These are phyloP conservation scores for Pseudocercospora pini-densiflorae DNA, from an alignment of 2,329 filamentous ascomycete species.

Conservation along the genomic window DNA sequence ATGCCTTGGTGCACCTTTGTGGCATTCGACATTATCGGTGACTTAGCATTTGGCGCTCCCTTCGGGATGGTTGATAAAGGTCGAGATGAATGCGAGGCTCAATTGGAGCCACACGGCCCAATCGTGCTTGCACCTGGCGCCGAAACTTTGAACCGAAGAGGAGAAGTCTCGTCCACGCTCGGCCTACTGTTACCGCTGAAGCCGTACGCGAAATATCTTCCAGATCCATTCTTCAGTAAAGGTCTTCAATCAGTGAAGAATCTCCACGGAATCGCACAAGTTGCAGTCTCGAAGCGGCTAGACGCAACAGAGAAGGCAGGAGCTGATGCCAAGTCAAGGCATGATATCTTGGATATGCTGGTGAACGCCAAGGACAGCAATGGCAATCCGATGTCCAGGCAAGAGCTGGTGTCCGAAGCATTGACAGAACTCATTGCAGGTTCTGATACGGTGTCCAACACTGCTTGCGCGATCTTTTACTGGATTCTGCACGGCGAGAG, in stretches of 20 bases:
- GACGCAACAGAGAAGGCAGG: constrained; percentile 17
- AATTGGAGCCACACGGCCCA: constrained; percentile 25
- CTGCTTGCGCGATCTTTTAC: constrained; percentile 34
- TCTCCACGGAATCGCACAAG: constrained; percentile 34
- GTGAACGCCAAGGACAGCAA: constrained; percentile 38
- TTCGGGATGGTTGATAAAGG: constrained; percentile 36
- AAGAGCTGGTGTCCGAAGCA: constrained; percentile 40
- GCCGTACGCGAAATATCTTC: constrained; percentile 30
- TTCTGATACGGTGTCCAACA: constrained; percentile 43
- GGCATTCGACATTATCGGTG: constrained; percentile 33
- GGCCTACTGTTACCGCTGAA: constrained; percentile 26
- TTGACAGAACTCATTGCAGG: constrained; percentile 43
- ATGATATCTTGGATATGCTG: constrained; percentile 41
- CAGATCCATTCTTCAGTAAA: constrained; percentile 34
- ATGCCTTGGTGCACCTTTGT: constrained; percentile 35
- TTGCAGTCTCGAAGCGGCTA: constrained; percentile 39
- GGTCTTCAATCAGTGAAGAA: constrained; percentile 30
- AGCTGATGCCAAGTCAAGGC: constrained; percentile 19
- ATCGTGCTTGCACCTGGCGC: constrained; percentile 27
- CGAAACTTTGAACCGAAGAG: constrained; percentile 31
- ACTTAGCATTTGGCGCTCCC: constrained; percentile 35
- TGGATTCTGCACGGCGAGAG: constrained; percentile 32
- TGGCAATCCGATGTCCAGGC: constrained; percentile 36
- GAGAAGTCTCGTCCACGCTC: constrained; percentile 32
- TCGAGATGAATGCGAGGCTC: constrained; percentile 31